Evolutionary conservation across 2,329 filamentous ascomycete genomes (phyloP).

Genomic region (Penicillium sp.): DNA sequence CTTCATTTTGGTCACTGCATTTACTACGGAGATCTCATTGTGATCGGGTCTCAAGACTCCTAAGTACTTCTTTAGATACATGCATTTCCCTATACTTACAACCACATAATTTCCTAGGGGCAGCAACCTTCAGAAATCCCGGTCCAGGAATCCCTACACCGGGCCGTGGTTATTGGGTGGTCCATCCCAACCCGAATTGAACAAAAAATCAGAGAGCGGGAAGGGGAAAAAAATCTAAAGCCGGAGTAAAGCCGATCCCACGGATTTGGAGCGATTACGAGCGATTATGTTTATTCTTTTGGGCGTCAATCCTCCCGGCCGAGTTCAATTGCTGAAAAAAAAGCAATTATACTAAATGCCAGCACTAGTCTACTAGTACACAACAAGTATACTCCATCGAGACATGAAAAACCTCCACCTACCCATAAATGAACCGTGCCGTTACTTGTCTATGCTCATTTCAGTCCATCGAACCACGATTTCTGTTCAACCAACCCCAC

Average conservation of each 20-base stretch:
- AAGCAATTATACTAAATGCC: background rate
- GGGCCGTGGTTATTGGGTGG: background rate
- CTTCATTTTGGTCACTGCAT: constrained; percentile 15
- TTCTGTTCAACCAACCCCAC: constrained; percentile 16
- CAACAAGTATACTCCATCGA: background rate
- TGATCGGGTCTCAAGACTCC: background rate
- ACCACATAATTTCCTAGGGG: background rate
- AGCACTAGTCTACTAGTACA: background rate
- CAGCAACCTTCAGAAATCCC: background rate
- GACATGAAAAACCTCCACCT: background rate
- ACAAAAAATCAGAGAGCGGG: background rate
- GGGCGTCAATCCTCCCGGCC: background rate
- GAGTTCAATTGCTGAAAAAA: background rate
- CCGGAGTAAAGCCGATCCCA: background rate
- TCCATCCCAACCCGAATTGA: background rate
- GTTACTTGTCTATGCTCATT: background rate
- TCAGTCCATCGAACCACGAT: constrained; percentile 6
- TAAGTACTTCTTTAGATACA: background rate
- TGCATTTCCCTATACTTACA: background rate
- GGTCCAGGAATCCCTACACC: background rate
- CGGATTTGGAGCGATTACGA: background rate
- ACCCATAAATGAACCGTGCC: background rate
- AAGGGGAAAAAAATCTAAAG: background rate
- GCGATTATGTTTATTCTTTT: background rate
- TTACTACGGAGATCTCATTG: constrained; percentile 2